These are phyloP conservation scores for Nematodospora anomalae DNA, from an alignment of 1,139 yeast species.

Conservation along the genomic window DNA sequence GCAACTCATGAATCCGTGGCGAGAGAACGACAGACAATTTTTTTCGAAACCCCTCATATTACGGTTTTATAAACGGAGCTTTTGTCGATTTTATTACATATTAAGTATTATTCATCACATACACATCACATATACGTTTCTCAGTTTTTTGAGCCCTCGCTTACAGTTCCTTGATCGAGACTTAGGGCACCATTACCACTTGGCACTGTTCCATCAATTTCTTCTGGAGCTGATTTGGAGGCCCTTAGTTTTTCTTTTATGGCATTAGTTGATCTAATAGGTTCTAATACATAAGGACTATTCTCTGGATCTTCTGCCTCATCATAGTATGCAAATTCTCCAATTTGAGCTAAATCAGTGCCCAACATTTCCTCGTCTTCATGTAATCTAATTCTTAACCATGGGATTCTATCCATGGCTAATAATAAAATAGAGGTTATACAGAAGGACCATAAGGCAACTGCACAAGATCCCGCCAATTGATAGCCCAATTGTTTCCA, in stretches of 20 bases:
- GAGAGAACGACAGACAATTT: too few species aligned
- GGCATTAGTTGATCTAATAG: constrained; percentile 62
- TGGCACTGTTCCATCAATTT: constrained; percentile 22
- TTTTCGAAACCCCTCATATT: too few species aligned
- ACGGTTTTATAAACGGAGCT: too few species aligned
- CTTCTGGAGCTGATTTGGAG: constrained; percentile 20
- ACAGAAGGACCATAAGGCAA: constrained; percentile 77
- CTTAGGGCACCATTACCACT: constrained; percentile 23
- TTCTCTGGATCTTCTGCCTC: constrained; percentile 36
- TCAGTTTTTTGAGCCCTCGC: constrained; percentile 20
- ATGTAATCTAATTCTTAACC: constrained; percentile 76
- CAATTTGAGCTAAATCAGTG: constrained; percentile 84
- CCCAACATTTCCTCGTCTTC: constrained; percentile 91
- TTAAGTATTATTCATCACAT: too few species aligned
- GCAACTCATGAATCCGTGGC: too few species aligned
- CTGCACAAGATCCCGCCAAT: constrained; percentile 78
- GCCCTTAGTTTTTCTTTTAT: constrained; percentile 33
- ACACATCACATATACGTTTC: too few species aligned
- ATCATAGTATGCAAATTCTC: constrained; percentile 77
- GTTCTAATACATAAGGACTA: constrained; percentile 68
- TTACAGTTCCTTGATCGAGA: constrained; percentile 23
- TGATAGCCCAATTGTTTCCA: constrained; percentile 90
- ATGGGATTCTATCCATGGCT: constrained; percentile 77
- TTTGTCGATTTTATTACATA: too few species aligned
- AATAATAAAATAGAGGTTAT: constrained; percentile 72